Evolutionary conservation across 495 filamentous ascomycete genomes (phyloP), one percentile per base, ranked within the genome.

Genomic region (Paragyromitra xinjiangensis): DNA sequence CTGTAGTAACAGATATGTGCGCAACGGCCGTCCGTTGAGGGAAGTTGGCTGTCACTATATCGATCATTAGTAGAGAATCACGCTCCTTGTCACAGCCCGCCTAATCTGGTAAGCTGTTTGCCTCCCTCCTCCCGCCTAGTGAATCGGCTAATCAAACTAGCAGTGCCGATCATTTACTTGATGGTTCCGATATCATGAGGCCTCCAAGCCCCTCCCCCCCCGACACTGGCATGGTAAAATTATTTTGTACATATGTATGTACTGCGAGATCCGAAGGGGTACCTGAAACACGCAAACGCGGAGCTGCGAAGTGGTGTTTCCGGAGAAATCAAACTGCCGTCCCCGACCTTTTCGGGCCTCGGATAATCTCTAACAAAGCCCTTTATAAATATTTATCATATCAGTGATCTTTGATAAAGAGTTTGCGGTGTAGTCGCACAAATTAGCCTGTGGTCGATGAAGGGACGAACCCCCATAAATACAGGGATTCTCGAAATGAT

Each of bases 241-340:
- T 45, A 58, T 75, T 69, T 48, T 44, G 56, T 56, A 64, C 58
- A 69, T 55, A 67, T 64, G 65, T 75, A 55, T 62, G 64, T 39
- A 42, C 51, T 65, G 58, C 65, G 37, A 48, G 45, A 51, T 64
- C 19, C 42, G 39, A 62, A 71, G 44, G 51, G 45, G 56, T 63
- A 56, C 7, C 45, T 70, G 50, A 58, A 67, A 73, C 71, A 67
- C 39, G 26, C 24, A 66, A 66, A 66, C 26, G 63, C 61, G 71
- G 71, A 66, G 22, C 62, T 73, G 71, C 55, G 26, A 73, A 40
- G 59, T 76, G 68, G 59, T 71, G 48, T 71, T 72, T 65, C 68
- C 74, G 69, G 51, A 64, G 40, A 64, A 77, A 66, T 66, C 11
- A 72, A 77, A 73, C 74, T 77, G 69, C 74, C 74, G 74, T 45